Evolutionary conservation across 2,329 filamentous ascomycete genomes (phyloP), one percentile per base, ranked within the genome.

Genomic region (Fonsecaea pedrosoi): DNA sequence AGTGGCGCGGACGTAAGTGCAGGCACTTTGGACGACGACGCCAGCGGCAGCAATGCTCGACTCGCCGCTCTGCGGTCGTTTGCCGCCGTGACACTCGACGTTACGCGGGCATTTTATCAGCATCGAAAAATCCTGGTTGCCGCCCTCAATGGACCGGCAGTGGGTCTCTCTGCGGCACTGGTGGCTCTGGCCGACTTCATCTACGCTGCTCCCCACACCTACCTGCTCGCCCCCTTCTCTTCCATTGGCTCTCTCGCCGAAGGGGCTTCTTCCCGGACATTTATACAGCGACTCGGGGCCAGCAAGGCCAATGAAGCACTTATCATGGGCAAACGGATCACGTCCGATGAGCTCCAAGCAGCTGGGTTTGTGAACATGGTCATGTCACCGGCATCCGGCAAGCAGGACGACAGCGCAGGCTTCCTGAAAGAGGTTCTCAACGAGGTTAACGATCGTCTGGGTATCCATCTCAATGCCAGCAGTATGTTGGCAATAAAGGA

Each of bases 41-140:
- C 4, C 40, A 45, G n/a, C 40, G 18, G n/a, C 5, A 10, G 18
- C 15, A 45, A 53, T 30, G 3, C 13, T n/a, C 21, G 58, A 4
- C 40, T 58, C 55, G 34, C 50, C 25, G 32, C 55, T 82, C 85
- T 96, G 40, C 84, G 85, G 60, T 82, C 77, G 75, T 96, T 97
- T 79, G 90, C 92, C 7, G 84, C 90, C 72, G 90, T 90, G 83
- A 97, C 97, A 83, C 86, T 97, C 64, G 91, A 96, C 84, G 86
- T 92, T 73, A 95, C 94, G 1, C 90, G 92, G 74, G 90, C 92
- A 74, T 96, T 98, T 82, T 93, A 94, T 83, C 89, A 88, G 15
- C 94, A 98, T 81, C 91, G 92, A 73, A 97, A 98, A 82, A 90
- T 98, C 79, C 90, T 98, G 21, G 87, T 98, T 67, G 89, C 90